phyloP scores from a whole-genome alignment of 2,329 filamentous ascomycete species.

The Trichoderma arundinaceum region DNA sequence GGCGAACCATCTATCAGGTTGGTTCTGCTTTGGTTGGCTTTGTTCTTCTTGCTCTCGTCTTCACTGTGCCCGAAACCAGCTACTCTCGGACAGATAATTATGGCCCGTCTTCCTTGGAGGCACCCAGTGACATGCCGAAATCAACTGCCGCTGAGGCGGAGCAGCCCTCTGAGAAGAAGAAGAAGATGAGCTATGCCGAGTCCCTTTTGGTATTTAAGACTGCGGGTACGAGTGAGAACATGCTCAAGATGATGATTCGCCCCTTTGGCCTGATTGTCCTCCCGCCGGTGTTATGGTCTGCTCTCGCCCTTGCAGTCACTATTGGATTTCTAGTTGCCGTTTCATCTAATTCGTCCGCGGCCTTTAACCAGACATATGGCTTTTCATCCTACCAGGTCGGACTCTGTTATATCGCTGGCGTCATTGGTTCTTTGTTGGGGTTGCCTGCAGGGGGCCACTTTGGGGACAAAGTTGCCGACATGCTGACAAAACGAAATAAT shows the following conservation, averaged over 20 bases:
- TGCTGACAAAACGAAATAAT: constrained; percentile 57
- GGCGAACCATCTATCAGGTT: constrained; percentile 60
- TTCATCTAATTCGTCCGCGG: constrained; percentile 56
- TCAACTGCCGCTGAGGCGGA: constrained; percentile 30
- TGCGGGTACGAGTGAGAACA: constrained; percentile 52
- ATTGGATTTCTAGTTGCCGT: constrained; percentile 63
- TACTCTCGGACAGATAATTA: constrained; percentile 45
- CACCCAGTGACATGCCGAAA: neutral
- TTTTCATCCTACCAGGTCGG: constrained; percentile 56
- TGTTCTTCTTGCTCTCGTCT: constrained; percentile 54
- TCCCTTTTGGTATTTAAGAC: constrained; percentile 50
- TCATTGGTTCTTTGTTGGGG: constrained; percentile 56
- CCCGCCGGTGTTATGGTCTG: constrained; percentile 61
- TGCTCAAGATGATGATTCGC: constrained; percentile 55
- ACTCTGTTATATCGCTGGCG: constrained; percentile 56
- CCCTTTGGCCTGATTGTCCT: constrained; percentile 57
- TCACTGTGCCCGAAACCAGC: constrained; percentile 62
- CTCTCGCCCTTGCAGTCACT: constrained; percentile 59
- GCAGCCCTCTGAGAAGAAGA: neutral
- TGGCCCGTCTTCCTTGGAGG: constrained; percentile 27
- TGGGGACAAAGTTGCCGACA: constrained; percentile 55
- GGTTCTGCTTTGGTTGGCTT: constrained; percentile 56
- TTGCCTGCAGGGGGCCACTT: constrained; percentile 57
- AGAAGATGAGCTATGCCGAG: constrained; percentile 43
- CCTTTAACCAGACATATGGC: constrained; percentile 50